Percentiles rank a stretch among this genome's conserved stretches.
Conservation (phyloP, 768 basidiomycete species). For the Suillus lakei region DNA sequence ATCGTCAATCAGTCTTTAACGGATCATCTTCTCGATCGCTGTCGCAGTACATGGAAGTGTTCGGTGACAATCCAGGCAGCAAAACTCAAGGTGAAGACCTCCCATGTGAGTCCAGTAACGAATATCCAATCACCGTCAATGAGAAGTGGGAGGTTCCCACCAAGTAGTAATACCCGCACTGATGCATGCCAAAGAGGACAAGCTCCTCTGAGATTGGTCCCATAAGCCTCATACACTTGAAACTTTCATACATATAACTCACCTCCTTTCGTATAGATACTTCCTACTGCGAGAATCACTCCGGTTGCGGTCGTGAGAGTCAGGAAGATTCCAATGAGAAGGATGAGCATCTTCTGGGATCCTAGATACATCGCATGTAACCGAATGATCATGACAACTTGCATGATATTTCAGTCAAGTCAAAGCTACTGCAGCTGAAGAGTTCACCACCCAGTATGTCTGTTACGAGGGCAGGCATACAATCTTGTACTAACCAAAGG, state of each 20-base stretch:
- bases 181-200: not conserved
- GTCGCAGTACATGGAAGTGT: not conserved
- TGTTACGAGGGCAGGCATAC: not conserved
- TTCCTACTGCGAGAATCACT: not conserved
- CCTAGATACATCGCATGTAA: too few species aligned
- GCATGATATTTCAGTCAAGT: too few species aligned
- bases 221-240: not conserved
- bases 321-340: not conserved
- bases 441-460: not conserved
- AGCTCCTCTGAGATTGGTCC: not conserved
- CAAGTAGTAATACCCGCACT: not conserved
- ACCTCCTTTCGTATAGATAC: not conserved
- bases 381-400: too few species aligned
- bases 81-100: not conserved
- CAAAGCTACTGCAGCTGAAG: too few species aligned
- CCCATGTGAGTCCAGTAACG: not conserved
- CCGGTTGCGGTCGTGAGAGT: not conserved
- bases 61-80: not conserved
- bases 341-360: not conserved
- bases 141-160: not conserved
- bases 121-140: not conserved
- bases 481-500: not conserved
- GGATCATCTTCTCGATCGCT: not conserved
- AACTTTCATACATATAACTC: not conserved
- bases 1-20: not conserved